Percentiles rank a stretch among this genome's conserved stretches.
Conservation (phyloP, 495 filamentous ascomycete species). For the Astrothelium subdiscretum region DNA sequence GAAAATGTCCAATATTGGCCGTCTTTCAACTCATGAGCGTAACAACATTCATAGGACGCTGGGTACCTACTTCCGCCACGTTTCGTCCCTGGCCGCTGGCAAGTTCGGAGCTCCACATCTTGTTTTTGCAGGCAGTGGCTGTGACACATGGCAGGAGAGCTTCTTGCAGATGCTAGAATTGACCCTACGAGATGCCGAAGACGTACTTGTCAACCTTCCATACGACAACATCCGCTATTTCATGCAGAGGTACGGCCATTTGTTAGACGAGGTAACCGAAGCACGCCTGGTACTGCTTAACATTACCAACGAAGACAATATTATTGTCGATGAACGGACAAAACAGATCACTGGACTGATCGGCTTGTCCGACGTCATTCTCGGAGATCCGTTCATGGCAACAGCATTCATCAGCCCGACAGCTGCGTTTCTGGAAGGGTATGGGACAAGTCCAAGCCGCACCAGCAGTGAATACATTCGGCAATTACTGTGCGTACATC, state of each 20-base stretch:
- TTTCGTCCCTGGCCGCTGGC: constrained; percentile 18
- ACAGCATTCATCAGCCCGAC: constrained; percentile 37
- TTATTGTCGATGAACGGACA: constrained; percentile 43
- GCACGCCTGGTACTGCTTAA: constrained; percentile 49
- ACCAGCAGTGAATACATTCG: constrained; percentile 18
- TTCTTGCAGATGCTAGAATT: constrained; percentile 51
- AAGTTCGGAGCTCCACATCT: constrained; percentile 40
- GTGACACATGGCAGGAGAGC: constrained; percentile 46
- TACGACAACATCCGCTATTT: constrained; percentile 51
- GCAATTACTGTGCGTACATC: constrained; percentile 46
- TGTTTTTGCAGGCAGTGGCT: constrained; percentile 37
- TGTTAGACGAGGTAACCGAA: constrained; percentile 44
- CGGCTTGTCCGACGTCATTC: constrained; percentile 43
- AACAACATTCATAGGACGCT: constrained; percentile 36
- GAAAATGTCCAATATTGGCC: constrained; percentile 3
- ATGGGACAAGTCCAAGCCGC: constrained; percentile 23
- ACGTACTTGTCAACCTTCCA: constrained; percentile 54
- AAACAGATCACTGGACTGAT: constrained; percentile 29
- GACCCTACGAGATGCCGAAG: constrained; percentile 56
- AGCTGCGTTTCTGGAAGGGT: constrained; percentile 36
- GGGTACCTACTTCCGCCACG: constrained; percentile 23
- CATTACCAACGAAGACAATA: constrained; percentile 42
- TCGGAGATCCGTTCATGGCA: constrained; percentile 48
- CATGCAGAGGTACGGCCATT: constrained; percentile 31
- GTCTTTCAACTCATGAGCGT: constrained; percentile 30